These are phyloP conservation scores for Tremella fuciformis DNA, from an alignment of 768 basidiomycete genomes.

Conservation along the genomic window DNA sequence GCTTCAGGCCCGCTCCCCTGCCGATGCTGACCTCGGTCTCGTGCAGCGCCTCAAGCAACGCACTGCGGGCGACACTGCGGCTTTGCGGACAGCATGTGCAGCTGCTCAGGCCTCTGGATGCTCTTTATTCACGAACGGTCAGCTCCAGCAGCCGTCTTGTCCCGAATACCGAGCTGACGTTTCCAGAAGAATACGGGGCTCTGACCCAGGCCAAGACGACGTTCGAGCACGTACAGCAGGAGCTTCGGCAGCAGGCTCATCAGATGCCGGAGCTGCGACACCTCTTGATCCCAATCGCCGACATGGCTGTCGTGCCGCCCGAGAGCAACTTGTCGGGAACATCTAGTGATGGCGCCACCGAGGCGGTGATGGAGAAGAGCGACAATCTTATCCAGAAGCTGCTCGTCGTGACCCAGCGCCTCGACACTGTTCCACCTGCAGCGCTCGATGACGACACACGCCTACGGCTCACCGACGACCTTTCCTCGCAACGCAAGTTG, in stretches of 20 bases:
- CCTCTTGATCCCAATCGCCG: conserved; percentile 50
- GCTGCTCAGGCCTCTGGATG: conserved; percentile 10
- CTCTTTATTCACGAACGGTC: conserved; percentile 25
- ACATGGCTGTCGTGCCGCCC: conserved; percentile 40
- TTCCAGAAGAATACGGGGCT: neutral
- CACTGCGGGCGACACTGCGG: too few species aligned
- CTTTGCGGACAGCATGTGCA: too few species aligned
- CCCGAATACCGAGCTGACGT: neutral
- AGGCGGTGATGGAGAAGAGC: conserved; percentile 27
- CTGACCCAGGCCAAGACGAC: conserved; percentile 5
- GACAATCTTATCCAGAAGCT: conserved; percentile 61
- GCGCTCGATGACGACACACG: conserved; percentile 12
- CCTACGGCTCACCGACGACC: neutral
- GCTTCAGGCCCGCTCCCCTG: neutral
- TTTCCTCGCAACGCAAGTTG: neutral
- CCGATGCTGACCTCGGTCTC: neutral
- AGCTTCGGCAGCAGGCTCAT: conserved; percentile 17
- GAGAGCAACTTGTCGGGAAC: neutral
- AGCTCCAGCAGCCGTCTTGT: conserved; percentile 5
- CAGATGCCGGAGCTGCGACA: conserved; percentile 41
- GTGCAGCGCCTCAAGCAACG: neutral
- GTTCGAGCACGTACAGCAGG: conserved; percentile 5
- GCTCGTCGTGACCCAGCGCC: conserved; percentile 64
- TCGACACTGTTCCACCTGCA: conserved; percentile 44
- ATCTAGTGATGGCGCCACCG: neutral